Conservation (phyloP, 495 filamentous ascomycete species). For the Trichoderma gamsii region DNA sequence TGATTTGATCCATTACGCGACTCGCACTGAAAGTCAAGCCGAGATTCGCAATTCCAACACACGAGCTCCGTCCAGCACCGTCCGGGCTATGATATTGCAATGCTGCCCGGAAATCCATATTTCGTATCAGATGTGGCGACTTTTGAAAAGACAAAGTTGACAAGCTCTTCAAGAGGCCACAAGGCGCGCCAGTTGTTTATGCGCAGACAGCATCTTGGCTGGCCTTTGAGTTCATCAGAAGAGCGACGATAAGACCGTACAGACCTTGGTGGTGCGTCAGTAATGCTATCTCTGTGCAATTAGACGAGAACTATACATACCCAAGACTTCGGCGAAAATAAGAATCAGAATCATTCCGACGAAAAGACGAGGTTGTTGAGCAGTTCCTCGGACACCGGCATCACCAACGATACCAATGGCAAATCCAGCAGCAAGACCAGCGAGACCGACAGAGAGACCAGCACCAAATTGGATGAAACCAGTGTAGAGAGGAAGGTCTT, state of each 20-base stretch:
- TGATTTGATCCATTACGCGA: slow-evolving; percentile 7
- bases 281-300: background rate
- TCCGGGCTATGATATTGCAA: background rate
- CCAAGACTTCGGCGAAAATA: slow-evolving; percentile 99
- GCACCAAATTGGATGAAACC: slow-evolving; percentile 97
- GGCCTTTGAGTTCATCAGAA: slow-evolving; percentile 95
- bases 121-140: background rate
- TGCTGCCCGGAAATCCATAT: background rate
- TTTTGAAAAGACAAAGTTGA: background rate
- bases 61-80: background rate
- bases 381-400: slow-evolving; percentile 95
- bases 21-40: background rate
- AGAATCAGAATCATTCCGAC: slow-evolving; percentile 99
- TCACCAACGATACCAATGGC: slow-evolving; percentile 99
- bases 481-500: slow-evolving; percentile 76
- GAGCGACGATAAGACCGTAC: slow-evolving; percentile 95
- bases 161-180: background rate
- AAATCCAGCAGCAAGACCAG: slow-evolving; percentile 96
- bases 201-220: slow-evolving; percentile 45
- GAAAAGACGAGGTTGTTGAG: slow-evolving; percentile 94
- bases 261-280: slow-evolving; percentile 55
- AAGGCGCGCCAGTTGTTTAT: background rate
- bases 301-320: slow-evolving; percentile 40
- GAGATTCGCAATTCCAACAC: background rate
- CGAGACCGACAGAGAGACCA: slow-evolving; percentile 90